Evolutionary conservation across 2,329 filamentous ascomycete species (phyloP).

Genomic region (Hypomyces perniciosus): DNA sequence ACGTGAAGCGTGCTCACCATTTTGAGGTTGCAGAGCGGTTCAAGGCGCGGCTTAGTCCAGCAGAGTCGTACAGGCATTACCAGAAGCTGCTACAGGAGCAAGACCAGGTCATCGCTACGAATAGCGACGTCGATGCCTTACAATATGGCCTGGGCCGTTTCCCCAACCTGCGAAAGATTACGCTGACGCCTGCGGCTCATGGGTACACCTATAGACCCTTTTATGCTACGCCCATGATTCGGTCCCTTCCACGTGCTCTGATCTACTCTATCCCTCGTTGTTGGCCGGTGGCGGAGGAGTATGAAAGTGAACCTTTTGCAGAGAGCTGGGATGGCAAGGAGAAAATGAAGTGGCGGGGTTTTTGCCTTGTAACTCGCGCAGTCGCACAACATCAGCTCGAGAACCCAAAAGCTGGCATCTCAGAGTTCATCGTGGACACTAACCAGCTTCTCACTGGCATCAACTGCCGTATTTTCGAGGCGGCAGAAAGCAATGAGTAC

Average conservation of each 20-base stretch:
- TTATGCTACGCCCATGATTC: slow-evolving; percentile 38
- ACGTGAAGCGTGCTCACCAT: no score
- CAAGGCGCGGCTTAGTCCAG: no score
- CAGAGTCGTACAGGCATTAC: slow-evolving; percentile 23
- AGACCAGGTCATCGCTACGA: slow-evolving; percentile 21
- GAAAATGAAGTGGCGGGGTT: slow-evolving; percentile 25
- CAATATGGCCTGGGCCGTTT: slow-evolving; percentile 28
- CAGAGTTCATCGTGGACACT: slow-evolving; percentile 30
- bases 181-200: slow-evolving; percentile 34
- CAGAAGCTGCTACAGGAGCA: slow-evolving; percentile 28
- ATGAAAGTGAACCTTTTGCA: slow-evolving; percentile 7
- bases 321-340: slow-evolving; percentile 13
- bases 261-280: slow-evolving; percentile 32
- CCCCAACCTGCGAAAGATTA: slow-evolving; percentile 30
- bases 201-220: slow-evolving; percentile 28
- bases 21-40: no score
- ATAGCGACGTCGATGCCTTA: slow-evolving; percentile 26
- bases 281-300: slow-evolving; percentile 3
- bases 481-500: slow-evolving; percentile 21
- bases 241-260: slow-evolving; percentile 33
- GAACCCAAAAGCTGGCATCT: slow-evolving; percentile 19
- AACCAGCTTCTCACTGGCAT: slow-evolving; percentile 25
- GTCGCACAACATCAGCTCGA: no score
- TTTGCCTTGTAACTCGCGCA: no score
- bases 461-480: slow-evolving; percentile 25